Conservation (phyloP, 2,329 filamentous ascomycete species). For the Knufia fluminis region DNA sequence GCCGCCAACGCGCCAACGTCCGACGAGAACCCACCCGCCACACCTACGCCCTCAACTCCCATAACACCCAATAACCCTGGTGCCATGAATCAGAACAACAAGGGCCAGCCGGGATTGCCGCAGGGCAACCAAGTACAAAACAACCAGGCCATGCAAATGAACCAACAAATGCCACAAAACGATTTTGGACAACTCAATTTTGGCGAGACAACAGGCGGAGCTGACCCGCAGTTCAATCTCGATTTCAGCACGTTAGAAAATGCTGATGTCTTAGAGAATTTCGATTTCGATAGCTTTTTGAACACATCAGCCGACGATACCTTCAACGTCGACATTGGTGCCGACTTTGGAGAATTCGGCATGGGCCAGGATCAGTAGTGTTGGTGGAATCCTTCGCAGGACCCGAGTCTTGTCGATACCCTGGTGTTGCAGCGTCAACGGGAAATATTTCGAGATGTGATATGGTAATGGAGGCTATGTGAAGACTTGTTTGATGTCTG, state of each 20-base stretch:
- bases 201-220: conserved; percentile 13
- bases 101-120: conserved; percentile 26
- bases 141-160: conserved; percentile 23
- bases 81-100: conserved; percentile 33
- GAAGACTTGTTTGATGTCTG: neutral
- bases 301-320: conserved; percentile 44
- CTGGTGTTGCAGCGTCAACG: neutral
- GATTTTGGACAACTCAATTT: conserved; percentile 17
- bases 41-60: conserved; percentile 41
- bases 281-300: conserved; percentile 60
- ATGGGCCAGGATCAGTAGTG: conserved; percentile 18
- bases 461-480: conserved; percentile 1
- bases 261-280: conserved; percentile 42
- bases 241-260: conserved; percentile 38
- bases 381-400: neutral
- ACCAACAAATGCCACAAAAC: conserved; percentile 22
- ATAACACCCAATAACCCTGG: conserved; percentile 39
- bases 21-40: conserved; percentile 39
- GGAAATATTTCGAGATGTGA: neutral
- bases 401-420: neutral
- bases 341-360: conserved; percentile 33
- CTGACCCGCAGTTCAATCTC: conserved; percentile 21
- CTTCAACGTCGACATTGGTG: conserved; percentile 36
- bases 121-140: conserved; percentile 26
- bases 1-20: conserved; percentile 34